Evolutionary conservation across 2,329 filamentous ascomycete species (phyloP), one percentile per base, ranked within the genome.

Genomic region (Exutisphaerella laricina): DNA sequence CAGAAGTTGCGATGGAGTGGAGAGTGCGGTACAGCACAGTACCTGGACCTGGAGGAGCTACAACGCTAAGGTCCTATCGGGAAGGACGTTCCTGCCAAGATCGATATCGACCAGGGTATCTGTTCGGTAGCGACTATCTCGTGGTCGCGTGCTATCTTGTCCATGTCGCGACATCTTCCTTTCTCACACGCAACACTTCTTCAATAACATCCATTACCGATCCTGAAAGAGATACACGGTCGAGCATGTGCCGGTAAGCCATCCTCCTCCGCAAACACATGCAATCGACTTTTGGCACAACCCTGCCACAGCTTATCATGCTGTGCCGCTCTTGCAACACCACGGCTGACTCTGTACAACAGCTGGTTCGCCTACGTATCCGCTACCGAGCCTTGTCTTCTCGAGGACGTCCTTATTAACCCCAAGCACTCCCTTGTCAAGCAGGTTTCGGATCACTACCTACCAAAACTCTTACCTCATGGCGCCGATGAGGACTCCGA

Each of bases 291-390:
- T 18, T 33, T 18, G 30, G 30, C 30, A 68, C 69, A 67, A 43
- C 34, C 34, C 34, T 39, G 18, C 31, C 35, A 18, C 21, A 18
- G 12, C 30, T n/a, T n/a, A 32, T 40, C 25, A 32, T 28, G 23
- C 26, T 37, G 30, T 20, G 16, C 23, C 10, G 14, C 21, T 17
- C 18, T 17, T 22, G 23, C 29, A 23, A 17, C 17, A 32, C 20
- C 14, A 18, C n/a, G 14, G 33, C 30, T 42, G 28, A 33, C 20
- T 30, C n/a, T n/a, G 22, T 4, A 22, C 13, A n/a, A 26, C 60
- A 72, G 74, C 23, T 77, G 74, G 74, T 76, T 77, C 50, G 73
- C 73, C 14, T 77, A 77, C 53, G 69, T 78, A 43, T 74, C 72
- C 1, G 64, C 67, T 1, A 66, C 61, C 0, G 74, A 78, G 60